A percentile compares a stretch with the other conserved stretches of the same genome.
phyloP scores from a whole-genome alignment of 805 yeast species.

The Myxozyma neglecta region DNA sequence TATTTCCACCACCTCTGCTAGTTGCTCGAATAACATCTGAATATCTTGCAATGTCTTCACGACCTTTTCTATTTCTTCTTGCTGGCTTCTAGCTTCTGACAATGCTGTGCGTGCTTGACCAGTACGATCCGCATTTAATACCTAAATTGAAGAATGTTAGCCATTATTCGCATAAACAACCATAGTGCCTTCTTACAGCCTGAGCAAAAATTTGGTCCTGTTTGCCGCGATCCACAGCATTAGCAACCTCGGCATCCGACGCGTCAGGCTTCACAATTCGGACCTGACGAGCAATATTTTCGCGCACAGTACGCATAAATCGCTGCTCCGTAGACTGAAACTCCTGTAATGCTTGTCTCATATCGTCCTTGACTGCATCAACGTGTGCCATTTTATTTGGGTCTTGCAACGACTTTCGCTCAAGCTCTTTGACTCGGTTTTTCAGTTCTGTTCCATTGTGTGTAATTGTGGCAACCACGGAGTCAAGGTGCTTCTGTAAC shows the following conservation, averaged over 20 bases:
- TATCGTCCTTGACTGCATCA: not conserved
- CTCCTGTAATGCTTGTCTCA: not conserved
- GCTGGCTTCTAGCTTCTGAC: slow-evolving; percentile 92
- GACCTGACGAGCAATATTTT: slow-evolving; percentile 8
- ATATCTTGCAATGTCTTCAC: slow-evolving; percentile 94
- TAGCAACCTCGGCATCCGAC: slow-evolving; percentile 7
- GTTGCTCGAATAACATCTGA: slow-evolving; percentile 88
- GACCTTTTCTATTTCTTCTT: slow-evolving; percentile 87
- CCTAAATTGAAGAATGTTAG: not conserved
- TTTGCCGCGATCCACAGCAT: slow-evolving; percentile 54
- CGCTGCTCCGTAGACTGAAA: slow-evolving; percentile 1
- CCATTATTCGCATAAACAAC: slow-evolving; percentile 10
- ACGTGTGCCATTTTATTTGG: slow-evolving; percentile 3
- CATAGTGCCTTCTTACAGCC: slow-evolving; percentile 73
- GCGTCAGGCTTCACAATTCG: slow-evolving; percentile 20
- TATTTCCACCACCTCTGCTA: slow-evolving; percentile 92
- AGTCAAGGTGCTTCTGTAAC: slow-evolving; percentile 8
- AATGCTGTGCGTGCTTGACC: slow-evolving; percentile 94
- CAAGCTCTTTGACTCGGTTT: not conserved
- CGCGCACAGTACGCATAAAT: not conserved
- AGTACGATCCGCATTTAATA: slow-evolving; percentile 66
- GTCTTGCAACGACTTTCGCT: slow-evolving; percentile 8
- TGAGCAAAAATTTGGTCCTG: slow-evolving; percentile 24
- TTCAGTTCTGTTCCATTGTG: slow-evolving; percentile 1
- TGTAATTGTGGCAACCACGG: not conserved